Percentiles rank a stretch among this genome's conserved stretches.
Conservation (phyloP, 129 eudicot species). For the Tagetes erecta region DNA sequence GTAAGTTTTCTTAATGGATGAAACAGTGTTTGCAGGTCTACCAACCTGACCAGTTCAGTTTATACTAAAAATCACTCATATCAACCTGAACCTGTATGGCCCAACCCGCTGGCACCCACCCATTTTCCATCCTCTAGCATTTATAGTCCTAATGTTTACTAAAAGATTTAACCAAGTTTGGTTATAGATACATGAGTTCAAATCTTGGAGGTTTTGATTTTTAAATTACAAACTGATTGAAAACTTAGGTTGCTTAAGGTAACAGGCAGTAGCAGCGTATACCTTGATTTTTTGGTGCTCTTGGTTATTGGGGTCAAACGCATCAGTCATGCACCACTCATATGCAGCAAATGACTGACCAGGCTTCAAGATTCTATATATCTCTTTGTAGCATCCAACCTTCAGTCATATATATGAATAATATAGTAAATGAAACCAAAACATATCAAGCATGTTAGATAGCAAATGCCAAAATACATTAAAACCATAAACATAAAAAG, state of each 20-base stretch:
- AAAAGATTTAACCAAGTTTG: not conserved
- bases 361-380: conserved; percentile 86
- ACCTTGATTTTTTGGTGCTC: conserved; percentile 95
- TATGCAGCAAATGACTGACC: conserved; percentile 96
- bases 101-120: not conserved
- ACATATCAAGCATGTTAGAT: not conserved
- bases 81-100: not conserved
- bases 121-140: not conserved
- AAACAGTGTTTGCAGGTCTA: not conserved
- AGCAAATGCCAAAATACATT: conserved; percentile 8
- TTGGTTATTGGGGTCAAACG: conserved; percentile 75
- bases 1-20: not conserved
- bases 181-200: not conserved
- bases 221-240: not conserved
- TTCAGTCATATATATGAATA: conserved; percentile 10
- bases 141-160: not conserved
- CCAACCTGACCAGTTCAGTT: not conserved
- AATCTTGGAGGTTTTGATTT: not conserved
- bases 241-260: not conserved
- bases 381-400: conserved; percentile 95
- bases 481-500: not conserved
- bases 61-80: not conserved
- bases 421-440: not conserved
- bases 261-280: not conserved
- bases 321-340: conserved; percentile 98